Base-by-base conservation (phyloP, 768 basidiomycete genomes). In the Agrocybe praecox region DNA sequence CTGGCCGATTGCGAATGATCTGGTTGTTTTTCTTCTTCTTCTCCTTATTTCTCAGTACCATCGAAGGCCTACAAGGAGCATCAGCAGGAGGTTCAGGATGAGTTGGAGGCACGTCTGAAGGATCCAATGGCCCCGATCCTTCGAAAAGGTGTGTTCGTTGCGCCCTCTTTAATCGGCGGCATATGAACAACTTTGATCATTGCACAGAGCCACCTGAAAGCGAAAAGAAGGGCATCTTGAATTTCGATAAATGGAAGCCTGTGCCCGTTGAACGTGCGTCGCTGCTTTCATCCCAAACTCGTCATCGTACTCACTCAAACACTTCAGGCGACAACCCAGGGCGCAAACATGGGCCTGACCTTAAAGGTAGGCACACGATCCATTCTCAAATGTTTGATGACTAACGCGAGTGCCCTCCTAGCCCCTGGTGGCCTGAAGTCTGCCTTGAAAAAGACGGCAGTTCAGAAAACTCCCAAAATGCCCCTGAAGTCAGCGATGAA, bases 401-500 rank as follows among this genome's bases (percentile, higher is more conserved):
- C 40, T 24, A 24, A 33, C 33, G 26, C 33, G 7, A 44, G n/a
- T 15, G 18, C 34, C n/a, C n/a, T n/a, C n/a, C 18, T 24, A 23
- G n/a, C 14, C 23, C 24, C 43, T 48, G 8, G 53, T 24, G 32
- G 29, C 43, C 18, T 21, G 56, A 65, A 62, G 15, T 53, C 64
- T 24, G 64, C 64, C 18, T 19, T 65, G 45, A 65, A 62, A 52
- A 62, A 59, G 46, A 47, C 26, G 26, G 26, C 26, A 4, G 26
- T 29, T 9, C 4, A 58, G 3, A 22, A 51, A 43, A 33, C 52
- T 15, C 48, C 45, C 6, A 55, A 49, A 15, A 53, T 58, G 7
- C 52, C 55, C n/a, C 40, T 63, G 44, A 66, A 69, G 51, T 62
- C 68, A 3, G 63, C 61, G 22, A 34, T 69, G 58, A 69, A 69